Evolutionary conservation across 108 stramenopile genomes (phyloP), one percentile per base, ranked within the genome.

Genomic region (Tribonema minus): DNA sequence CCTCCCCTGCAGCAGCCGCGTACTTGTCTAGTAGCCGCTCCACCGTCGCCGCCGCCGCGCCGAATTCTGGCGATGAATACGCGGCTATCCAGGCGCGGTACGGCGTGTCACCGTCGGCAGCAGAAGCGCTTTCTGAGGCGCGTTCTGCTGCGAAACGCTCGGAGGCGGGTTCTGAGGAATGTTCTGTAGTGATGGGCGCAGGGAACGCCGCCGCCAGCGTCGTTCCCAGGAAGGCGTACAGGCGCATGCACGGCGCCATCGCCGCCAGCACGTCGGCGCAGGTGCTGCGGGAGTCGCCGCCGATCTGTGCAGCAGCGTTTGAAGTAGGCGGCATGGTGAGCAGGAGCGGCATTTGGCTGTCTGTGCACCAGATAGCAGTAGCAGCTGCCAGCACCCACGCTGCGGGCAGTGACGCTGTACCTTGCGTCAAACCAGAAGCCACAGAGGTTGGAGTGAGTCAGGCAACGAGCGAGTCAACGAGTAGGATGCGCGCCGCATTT

Each of bases 211-310:
- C 27, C 54, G 31, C 36, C 62, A 41, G 7, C 39, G 65, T 66
- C 61, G 66, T 28, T 20, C 73, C 82, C 3, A 82, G 67, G 61
- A 72, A 71, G 39, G 82, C 82, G 38, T 82, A 82, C 67, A 82
- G 69, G 28, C 82, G 67, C 82, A 82, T 82, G 61, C 82, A 82
- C 28, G 82, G 82, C n/a, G 75, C 67, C 82, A 82, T 69, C 2
- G 39, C 64, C 30, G 82, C 82, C 30, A 82, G 61, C 37, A 82
- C 65, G 32, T 82, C 65, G 9, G 77, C 66, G 46, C 46, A 54
- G 46, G 15, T 54, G 46, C 46, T 54, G 20, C 46, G 9, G 20
- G 46, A 20, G 46, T 54, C 46, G 9, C 15, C 46, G 46, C 46
- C 46, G 9, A 54, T 20, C 46, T 54, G 46, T 54, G 46, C 20